Base-by-base conservation (phyloP, 495 filamentous ascomycete species). In the Corynascus novoguineensis region DNA sequence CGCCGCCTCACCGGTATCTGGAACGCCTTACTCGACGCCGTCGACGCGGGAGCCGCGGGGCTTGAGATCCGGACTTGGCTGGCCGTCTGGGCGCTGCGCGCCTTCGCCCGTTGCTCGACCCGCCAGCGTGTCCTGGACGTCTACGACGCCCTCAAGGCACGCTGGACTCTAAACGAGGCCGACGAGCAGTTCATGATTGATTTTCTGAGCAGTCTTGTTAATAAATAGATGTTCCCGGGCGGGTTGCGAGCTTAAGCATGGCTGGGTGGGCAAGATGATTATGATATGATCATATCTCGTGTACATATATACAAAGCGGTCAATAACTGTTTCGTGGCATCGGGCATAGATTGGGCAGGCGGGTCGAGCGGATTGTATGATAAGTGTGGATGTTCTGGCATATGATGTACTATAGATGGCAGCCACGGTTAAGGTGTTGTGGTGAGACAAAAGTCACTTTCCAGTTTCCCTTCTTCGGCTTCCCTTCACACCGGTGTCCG, bases 1-100 rank as follows among this genome's bases (percentile, higher is more conserved):
- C 70, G 76, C 59, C 75, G 77, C 37, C 75, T 92, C 14, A 71
- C 79, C 48, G 72, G 65, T 46, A 77, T 81, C 32, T 80, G 70
- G 66, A 50, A 62, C 1, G 72, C 78, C 5, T 70, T 79, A 22
- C 28, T 81, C 5, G 31, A 61, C 1, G 71, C 74, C 5, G 44
- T 79, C 6, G 79, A 79, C 29, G 17, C 47, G 31, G 62, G 66
- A 12, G 35, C 50, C 14, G 60, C 62, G 24, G 55, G 58, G 5
- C 42, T 83, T 14, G 71, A 73, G 51, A 72, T 81, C 28, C 73
- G 65, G 54, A 71, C 69, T 4, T 81, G 78, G 78, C 66, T 81
- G 67, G 78, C 67, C 17, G 60, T 74, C 27, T 78, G 74, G 69
- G 67, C 68, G 3, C 60, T 83, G 15, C 68, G 64, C 28, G 80